Conservation (phyloP, 2,329 filamentous ascomycete genomes). For the Aspergillus viridinutans region DNA sequence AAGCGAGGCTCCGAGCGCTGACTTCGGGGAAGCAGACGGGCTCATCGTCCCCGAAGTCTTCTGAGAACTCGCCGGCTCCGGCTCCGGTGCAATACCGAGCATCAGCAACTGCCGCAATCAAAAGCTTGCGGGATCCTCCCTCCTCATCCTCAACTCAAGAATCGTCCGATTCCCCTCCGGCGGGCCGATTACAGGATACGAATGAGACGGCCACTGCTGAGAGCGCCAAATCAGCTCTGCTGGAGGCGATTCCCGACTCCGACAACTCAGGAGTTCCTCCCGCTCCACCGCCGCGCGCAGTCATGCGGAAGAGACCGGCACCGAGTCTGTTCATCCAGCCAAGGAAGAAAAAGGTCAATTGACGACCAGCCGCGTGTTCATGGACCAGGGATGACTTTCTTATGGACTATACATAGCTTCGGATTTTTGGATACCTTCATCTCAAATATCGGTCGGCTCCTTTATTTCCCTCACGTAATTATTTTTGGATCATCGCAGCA, state of each 20-base stretch:
- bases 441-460: too few species aligned
- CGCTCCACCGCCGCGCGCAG: constrained; percentile 13
- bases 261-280: constrained; percentile 11
- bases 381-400: neutral
- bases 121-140: neutral
- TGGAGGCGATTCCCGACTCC: constrained; percentile 1
- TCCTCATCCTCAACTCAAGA: constrained; percentile 2
- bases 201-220: neutral
- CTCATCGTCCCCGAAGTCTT: constrained; percentile 2
- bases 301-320: constrained; percentile 27
- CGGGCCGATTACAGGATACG: constrained; percentile 1
- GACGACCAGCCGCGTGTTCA: neutral
- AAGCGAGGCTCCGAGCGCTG: constrained; percentile 29
- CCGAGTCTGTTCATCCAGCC: constrained; percentile 31
- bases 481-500: neutral
- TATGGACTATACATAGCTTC: neutral
- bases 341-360: constrained; percentile 25
- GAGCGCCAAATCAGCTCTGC: constrained; percentile 1
- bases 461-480: neutral
- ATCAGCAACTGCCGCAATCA: neutral
- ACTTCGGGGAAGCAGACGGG: constrained; percentile 21
- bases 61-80: neutral
- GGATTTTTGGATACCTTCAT: neutral
- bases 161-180: neutral
- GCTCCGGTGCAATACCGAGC: neutral